A percentile compares a stretch with the other conserved stretches of the same genome.
Conservation (phyloP, 2,329 filamentous ascomycete genomes). For the Alternaria brassicae region DNA sequence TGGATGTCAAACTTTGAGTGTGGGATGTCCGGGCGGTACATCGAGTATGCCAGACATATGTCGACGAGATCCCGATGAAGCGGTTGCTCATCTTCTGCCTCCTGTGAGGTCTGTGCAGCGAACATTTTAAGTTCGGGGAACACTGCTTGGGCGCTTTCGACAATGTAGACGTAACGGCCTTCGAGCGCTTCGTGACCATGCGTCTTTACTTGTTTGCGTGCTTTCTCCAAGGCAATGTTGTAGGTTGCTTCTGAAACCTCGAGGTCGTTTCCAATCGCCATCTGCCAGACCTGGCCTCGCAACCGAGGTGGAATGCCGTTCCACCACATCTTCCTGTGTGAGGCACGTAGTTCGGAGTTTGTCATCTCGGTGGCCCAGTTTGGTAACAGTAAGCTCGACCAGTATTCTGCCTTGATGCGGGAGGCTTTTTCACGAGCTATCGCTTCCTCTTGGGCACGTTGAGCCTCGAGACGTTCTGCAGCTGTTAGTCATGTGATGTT, state of each 20-base stretch:
- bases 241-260: conserved; percentile 72
- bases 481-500: conserved; percentile 19
- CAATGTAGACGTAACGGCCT: conserved; percentile 37
- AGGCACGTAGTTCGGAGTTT: conserved; percentile 33
- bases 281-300: conserved; percentile 72
- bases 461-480: conserved; percentile 42
- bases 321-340: conserved; percentile 78
- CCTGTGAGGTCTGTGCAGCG: conserved; percentile 51
- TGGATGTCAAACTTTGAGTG: conserved; percentile 74
- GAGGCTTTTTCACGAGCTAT: conserved; percentile 61
- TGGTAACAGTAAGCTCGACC: conserved; percentile 78
- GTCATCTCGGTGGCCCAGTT: conserved; percentile 76
- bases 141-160: conserved; percentile 67
- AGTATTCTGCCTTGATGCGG: conserved; percentile 63
- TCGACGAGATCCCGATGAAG: conserved; percentile 73
- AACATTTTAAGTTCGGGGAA: conserved; percentile 79
- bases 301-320: conserved; percentile 75
- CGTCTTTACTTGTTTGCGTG: conserved; percentile 61
- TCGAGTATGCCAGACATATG: conserved; percentile 78
- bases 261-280: conserved; percentile 76
- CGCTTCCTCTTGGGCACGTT: conserved; percentile 57
- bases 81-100: conserved; percentile 61
- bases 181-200: conserved; percentile 59
- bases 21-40: conserved; percentile 83
- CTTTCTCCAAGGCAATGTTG: conserved; percentile 72